Conservation (phyloP, 208 protist species). For the Borovskyia barvae region DNA sequence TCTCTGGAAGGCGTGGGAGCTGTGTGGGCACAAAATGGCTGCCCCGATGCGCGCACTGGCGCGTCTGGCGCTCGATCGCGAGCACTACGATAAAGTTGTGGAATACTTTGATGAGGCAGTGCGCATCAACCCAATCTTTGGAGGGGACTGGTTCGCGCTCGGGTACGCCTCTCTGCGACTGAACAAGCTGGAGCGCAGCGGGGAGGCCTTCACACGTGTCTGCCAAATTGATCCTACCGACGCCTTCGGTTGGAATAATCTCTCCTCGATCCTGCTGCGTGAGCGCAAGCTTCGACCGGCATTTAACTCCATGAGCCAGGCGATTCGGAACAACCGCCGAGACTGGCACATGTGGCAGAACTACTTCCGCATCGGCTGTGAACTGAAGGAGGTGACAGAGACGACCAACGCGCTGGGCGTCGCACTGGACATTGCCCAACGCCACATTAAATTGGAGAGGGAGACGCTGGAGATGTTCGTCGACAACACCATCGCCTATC, state of each 20-base stretch:
- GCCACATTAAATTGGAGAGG: slow-evolving; percentile 60
- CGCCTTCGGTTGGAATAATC: slow-evolving; percentile 91
- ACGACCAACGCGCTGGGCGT: slow-evolving; percentile 80
- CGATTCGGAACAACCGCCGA: slow-evolving; percentile 77
- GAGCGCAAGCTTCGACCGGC: slow-evolving; percentile 76
- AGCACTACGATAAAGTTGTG: slow-evolving; percentile 86
- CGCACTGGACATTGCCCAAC: slow-evolving; percentile 75
- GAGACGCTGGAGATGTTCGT: slow-evolving; percentile 70
- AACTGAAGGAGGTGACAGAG: slow-evolving; percentile 84
- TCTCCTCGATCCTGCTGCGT: slow-evolving; percentile 82
- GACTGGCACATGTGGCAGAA: slow-evolving; percentile 93
- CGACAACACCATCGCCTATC: slow-evolving; percentile 74
- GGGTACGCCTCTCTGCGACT: slow-evolving; percentile 82
- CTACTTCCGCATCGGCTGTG: slow-evolving; percentile 86
- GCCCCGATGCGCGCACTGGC: slow-evolving; percentile 89
- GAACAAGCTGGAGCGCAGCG: slow-evolving; percentile 63
- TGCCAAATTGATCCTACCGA: slow-evolving; percentile 90
- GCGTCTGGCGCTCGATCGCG: slow-evolving; percentile 71
- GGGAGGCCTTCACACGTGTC: slow-evolving; percentile 87
- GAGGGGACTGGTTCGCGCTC: slow-evolving; percentile 91
- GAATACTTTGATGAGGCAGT: slow-evolving; percentile 90
- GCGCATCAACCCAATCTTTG: slow-evolving; percentile 86
- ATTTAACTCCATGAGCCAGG: slow-evolving; percentile 90
- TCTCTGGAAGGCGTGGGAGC: slow-evolving; percentile 90
- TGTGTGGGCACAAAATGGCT: slow-evolving; percentile 76